Base-by-base conservation (phyloP, 169 alveolate genomes). In the Cryptosporidium viatorum region DNA sequence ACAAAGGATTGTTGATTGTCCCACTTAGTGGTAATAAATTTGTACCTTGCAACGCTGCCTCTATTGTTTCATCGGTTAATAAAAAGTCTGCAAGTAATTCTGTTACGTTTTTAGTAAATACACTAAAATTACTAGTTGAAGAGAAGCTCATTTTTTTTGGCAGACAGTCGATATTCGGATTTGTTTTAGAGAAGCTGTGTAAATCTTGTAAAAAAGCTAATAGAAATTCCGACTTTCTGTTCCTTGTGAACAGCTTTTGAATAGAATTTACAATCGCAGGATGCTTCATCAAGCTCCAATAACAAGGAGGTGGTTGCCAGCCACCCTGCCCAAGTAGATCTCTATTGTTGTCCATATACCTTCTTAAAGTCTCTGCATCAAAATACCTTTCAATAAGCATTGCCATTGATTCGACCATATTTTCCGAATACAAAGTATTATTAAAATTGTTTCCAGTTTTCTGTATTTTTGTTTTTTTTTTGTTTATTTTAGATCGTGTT, bases 81-180 rank as follows among this genome's bases (percentile, higher is more conserved):
- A 95, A 93, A 80, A 95, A 95, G 43, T 86, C 94, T 21, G 94
- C 94, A 26, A 95, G 94, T 50, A 95, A 96, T 70, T 95, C 98
- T 21, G 97, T 94, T 71, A 95, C 93, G 29, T 97, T 85, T 70
- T 94, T 94, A 1, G 98, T 95, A 48, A 94, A 95, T 2, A 95
- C 97, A 70, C 95, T 94, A 65, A 95, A 95, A 75, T 95, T 95
- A 92, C 97, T 94, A 14, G 98, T 95, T 43, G 95, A 94, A 8
- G 93, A 93, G 18, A 93, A 92, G 37, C 71, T 16, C 85, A 74
- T 39, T 93, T 91, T 43, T 85, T 51, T 41, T 91, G 93, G 94
- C 70, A 84, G 26, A 70, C 92, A 67, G 58, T 93, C 92, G 84
- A 71, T 73, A 85, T 92, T 89, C 71, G 92, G 93, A 85, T 74